Conservation (phyloP, 768 basidiomycete species). For the Termitomyces sp. region DNA sequence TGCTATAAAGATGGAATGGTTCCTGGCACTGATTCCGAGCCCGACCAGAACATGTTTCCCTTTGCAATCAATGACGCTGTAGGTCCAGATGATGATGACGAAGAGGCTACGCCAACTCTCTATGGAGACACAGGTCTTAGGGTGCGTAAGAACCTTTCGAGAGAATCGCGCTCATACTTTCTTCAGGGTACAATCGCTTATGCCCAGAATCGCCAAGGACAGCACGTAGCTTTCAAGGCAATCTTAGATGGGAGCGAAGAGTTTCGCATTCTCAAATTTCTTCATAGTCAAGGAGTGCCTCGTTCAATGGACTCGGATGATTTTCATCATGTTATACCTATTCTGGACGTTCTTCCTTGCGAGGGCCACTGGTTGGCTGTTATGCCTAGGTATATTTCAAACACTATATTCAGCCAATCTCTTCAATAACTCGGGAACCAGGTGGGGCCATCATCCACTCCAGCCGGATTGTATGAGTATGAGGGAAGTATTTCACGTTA, state of each 20-base stretch:
- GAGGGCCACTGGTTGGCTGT: constrained; percentile 22
- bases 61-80: background rate
- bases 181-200: background rate
- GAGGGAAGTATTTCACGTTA: constrained; percentile 12
- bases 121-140: background rate
- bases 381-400: constrained; percentile 21
- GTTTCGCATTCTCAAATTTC: background rate
- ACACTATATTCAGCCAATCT: background rate
- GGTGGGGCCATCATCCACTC: background rate
- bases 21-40: background rate
- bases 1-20: background rate
- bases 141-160: background rate
- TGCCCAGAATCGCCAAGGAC: constrained; percentile 2
- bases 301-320: background rate
- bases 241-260: constrained; percentile 1
- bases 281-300: background rate
- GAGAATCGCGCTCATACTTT: background rate
- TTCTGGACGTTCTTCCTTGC: constrained; percentile 18
- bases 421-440: background rate
- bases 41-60: background rate
- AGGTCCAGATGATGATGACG: background rate
- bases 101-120: background rate
- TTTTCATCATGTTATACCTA: constrained; percentile 17
- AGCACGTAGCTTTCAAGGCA: constrained; percentile 9
- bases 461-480: background rate